Percentiles rank a stretch among this genome's conserved stretches.
These are phyloP conservation scores for Diaporthe destruens DNA, from an alignment of 2,329 filamentous ascomycete species.

Conservation along the genomic window DNA sequence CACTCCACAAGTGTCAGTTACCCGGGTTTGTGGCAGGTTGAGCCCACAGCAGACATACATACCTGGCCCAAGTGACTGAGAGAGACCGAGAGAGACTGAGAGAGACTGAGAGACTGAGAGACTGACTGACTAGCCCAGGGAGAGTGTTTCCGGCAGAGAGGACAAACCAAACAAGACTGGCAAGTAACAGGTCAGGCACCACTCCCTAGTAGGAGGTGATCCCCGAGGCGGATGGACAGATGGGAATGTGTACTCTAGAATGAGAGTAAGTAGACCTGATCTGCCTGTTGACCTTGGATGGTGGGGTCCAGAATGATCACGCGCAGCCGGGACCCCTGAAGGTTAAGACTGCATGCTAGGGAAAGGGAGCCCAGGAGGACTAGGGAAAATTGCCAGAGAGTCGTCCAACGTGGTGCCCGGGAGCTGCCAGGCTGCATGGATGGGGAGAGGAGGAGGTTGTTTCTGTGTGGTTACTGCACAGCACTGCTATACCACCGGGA, in stretches of 20 bases:
- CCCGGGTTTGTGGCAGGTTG: background rate
- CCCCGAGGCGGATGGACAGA: constrained; percentile 16
- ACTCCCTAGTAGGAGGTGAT: constrained; percentile 21
- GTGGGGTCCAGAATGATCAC: constrained; percentile 31
- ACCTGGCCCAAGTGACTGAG: background rate
- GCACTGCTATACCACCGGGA: constrained; percentile 1
- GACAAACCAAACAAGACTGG: background rate
- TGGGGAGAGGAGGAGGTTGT: constrained; percentile 9
- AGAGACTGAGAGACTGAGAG: constrained; percentile 2
- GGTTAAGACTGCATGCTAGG: constrained; percentile 20
- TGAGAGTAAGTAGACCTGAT: background rate
- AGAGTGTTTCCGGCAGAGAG: background rate
- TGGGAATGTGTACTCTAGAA: constrained; percentile 19
- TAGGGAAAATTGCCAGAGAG: background rate
- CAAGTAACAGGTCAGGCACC: constrained; percentile 15
- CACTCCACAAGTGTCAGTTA: constrained; percentile 1
- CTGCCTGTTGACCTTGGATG: constrained; percentile 22
- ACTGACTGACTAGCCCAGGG: background rate
- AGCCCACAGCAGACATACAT: constrained; percentile 4
- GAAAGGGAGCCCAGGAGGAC: background rate
- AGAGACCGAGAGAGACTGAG: constrained; percentile 1
- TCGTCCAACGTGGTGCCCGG: background rate
- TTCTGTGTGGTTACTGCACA: constrained; percentile 24
- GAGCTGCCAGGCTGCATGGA: constrained; percentile 2
- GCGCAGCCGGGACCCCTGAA: constrained; percentile 28